These are phyloP conservation scores for sunflower (Helianthus annuus) DNA, from an alignment of 129 eudicot species.

Conservation along the genomic window HanXRQr2.0-SUNRISE NC_035441.2:136139119-136139618, in stretches of 20 bases:
- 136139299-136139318: conserved; percentile 52
- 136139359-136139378: conserved; percentile 96
- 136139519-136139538: conserved; percentile 93
- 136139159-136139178: conserved; percentile 24
- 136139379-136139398: conserved; percentile 96
- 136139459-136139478: conserved; percentile 99
- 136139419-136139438: conserved; percentile 98
- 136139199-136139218: conserved; percentile 22
- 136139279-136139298: conserved; percentile 35
- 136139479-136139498: conserved; percentile 97
- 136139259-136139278: conserved; percentile 25
- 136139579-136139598: neutral
- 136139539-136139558: conserved; percentile 98
- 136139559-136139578: neutral
- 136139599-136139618: conserved; percentile 3
- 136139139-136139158: conserved; percentile 53
- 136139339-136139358: conserved; percentile 97
- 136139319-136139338: conserved; percentile 96
- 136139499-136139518: conserved; percentile 82
- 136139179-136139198: conserved; percentile 22
- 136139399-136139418: conserved; percentile 95
- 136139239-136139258: conserved; percentile 32
- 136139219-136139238: conserved; percentile 37
- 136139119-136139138: conserved; percentile 49
- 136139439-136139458: conserved; percentile 96